Conservation (phyloP, 2,329 filamentous ascomycete genomes). For the Calonectria honghensis region DNA sequence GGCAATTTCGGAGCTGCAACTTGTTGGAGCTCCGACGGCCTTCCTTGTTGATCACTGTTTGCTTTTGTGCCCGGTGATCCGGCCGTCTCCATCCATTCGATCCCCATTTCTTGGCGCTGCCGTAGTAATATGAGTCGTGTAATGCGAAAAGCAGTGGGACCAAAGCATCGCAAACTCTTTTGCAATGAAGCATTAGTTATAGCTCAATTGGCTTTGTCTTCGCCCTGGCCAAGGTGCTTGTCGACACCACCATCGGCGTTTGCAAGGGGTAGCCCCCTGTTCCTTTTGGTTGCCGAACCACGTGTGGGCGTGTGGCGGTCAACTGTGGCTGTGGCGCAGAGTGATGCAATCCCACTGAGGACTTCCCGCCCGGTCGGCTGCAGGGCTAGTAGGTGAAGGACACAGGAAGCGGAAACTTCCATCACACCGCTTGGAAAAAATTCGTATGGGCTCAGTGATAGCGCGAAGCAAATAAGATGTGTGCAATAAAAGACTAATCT, state of each 20-base stretch:
- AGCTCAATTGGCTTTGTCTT: slow-evolving; percentile 5
- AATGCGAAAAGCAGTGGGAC: slow-evolving; percentile 1
- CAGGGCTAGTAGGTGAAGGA: not conserved
- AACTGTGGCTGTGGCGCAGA: slow-evolving; percentile 44
- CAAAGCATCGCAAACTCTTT: not conserved
- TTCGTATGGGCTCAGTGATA: not conserved
- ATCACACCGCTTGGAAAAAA: slow-evolving; percentile 12
- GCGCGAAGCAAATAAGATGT: not conserved
- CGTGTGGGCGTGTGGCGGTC: slow-evolving; percentile 44
- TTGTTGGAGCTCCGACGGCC: slow-evolving; percentile 16
- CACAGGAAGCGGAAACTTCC: not conserved
- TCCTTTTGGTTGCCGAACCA: slow-evolving; percentile 18
- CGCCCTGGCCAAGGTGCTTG: not conserved
- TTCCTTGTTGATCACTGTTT: slow-evolving; percentile 30
- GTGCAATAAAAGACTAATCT: not conserved
- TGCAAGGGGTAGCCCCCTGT: not conserved
- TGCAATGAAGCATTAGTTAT: not conserved
- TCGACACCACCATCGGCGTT: not conserved
- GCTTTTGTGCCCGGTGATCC: slow-evolving; percentile 22
- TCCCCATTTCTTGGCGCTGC: slow-evolving; percentile 18
- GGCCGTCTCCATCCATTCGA: slow-evolving; percentile 5
- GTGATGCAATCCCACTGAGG: slow-evolving; percentile 43
- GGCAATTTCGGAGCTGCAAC: slow-evolving; percentile 31
- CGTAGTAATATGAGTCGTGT: not conserved
- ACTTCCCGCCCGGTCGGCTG: slow-evolving; percentile 1